phyloP scores from a whole-genome alignment of 192 early-diverging fungal species.

The Coemansia sp. region DNA sequence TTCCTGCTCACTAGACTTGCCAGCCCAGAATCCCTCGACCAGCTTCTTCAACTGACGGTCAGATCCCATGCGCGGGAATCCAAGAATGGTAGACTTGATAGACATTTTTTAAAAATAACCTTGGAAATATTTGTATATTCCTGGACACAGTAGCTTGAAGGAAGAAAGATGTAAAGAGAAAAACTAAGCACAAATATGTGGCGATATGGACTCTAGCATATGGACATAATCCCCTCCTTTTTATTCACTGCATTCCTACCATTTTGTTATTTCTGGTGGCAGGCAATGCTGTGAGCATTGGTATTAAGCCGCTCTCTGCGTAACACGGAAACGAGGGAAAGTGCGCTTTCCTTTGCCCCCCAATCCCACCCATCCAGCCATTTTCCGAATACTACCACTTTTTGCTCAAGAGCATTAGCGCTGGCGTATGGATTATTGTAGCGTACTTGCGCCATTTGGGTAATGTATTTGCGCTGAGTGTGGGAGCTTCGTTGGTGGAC shows the following conservation, averaged over 20 bases:
- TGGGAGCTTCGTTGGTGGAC: too few species aligned
- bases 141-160: neutral
- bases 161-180: slow-evolving; percentile 1
- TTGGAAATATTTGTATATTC: neutral
- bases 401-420: too few species aligned
- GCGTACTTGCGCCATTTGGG: too few species aligned
- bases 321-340: neutral
- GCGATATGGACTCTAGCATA: neutral
- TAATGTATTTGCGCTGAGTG: too few species aligned
- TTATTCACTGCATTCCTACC: neutral
- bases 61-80: slow-evolving; percentile 92
- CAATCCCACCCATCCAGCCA: neutral
- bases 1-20: slow-evolving; percentile 73
- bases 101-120: slow-evolving; percentile 24
- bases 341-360: neutral
- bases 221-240: slow-evolving; percentile 5
- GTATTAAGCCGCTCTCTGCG: neutral
- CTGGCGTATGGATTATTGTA: too few species aligned
- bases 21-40: slow-evolving; percentile 90
- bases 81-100: slow-evolving; percentile 60
- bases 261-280: neutral
- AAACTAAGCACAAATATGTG: slow-evolving; percentile 1
- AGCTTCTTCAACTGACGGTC: slow-evolving; percentile 96
- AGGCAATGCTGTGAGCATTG: neutral
- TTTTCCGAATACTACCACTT: neutral